phyloP scores from a whole-genome alignment of 1,284 basidiomycete genomes.

The Lentinula novae-zelandiae region DNA sequence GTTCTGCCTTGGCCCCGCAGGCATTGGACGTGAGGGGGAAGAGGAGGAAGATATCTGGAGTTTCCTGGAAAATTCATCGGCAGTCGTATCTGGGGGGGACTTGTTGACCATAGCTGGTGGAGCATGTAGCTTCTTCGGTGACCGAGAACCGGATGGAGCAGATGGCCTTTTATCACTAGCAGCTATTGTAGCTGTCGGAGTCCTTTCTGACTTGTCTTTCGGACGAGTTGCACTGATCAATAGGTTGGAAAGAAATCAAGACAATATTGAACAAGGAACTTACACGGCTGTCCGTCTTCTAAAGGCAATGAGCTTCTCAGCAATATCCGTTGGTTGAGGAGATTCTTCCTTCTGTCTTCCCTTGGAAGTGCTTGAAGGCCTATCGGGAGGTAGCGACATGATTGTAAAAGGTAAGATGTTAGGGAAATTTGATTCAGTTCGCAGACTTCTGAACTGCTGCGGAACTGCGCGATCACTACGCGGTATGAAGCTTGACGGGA shows the following conservation, averaged over 20 bases:
- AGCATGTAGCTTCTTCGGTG: slow-evolving; percentile 26
- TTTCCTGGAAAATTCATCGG: slow-evolving; percentile 66
- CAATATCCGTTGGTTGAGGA: slow-evolving; percentile 59
- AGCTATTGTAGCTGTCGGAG: slow-evolving; percentile 17
- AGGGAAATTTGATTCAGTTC: not conserved
- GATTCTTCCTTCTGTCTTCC: slow-evolving; percentile 14
- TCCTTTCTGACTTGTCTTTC: slow-evolving; percentile 45
- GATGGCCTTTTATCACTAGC: slow-evolving; percentile 19
- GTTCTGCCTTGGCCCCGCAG: slow-evolving; percentile 24
- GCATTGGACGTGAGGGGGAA: slow-evolving; percentile 35
- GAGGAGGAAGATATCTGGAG: slow-evolving; percentile 58
- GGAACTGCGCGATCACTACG: not conserved
- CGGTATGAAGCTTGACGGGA: not conserved
- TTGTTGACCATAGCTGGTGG: slow-evolving; percentile 31
- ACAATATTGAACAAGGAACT: slow-evolving; percentile 23
- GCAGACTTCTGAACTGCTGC: not conserved
- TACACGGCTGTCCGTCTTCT: slow-evolving; percentile 62
- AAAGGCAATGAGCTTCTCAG: slow-evolving; percentile 62
- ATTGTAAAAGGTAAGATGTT: not conserved
- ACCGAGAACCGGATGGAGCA: slow-evolving; percentile 25
- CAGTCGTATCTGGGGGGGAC: slow-evolving; percentile 44
- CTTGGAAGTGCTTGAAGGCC: not conserved
- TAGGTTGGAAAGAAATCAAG: slow-evolving; percentile 4
- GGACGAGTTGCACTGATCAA: slow-evolving; percentile 40
- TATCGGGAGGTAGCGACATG: slow-evolving; percentile 4